These are phyloP conservation scores for Gentiana dahurica DNA, from an alignment of 257 asterid genomes.

Conservation along the genomic window DNA sequence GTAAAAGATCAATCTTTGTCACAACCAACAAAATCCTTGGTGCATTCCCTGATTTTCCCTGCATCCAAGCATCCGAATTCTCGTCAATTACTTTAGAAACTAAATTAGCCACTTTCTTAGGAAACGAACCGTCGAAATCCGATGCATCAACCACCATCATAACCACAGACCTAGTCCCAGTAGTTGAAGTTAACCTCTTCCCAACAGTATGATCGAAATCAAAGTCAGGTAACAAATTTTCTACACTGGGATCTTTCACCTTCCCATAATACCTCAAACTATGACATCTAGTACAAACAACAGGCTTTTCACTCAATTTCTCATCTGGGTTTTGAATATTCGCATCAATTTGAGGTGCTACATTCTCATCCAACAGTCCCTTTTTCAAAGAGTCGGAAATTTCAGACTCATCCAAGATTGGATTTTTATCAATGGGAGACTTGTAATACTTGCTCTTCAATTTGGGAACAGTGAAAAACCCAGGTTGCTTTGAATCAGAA, in stretches of 20 bases:
- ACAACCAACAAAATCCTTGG: slow-evolving; percentile 71
- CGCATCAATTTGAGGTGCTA: slow-evolving; percentile 19
- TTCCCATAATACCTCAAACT: slow-evolving; percentile 55
- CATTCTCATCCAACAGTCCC: slow-evolving; percentile 43
- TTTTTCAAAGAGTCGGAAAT: slow-evolving; percentile 46
- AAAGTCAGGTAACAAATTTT: slow-evolving; percentile 75
- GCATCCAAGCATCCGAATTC: slow-evolving; percentile 65
- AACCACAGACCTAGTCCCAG: slow-evolving; percentile 63
- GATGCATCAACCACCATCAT: slow-evolving; percentile 77
- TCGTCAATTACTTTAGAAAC: slow-evolving; percentile 54
- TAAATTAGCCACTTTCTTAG: slow-evolving; percentile 60
- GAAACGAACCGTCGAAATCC: slow-evolving; percentile 87
- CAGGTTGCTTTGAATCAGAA: slow-evolving; percentile 57
- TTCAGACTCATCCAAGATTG: slow-evolving; percentile 49
- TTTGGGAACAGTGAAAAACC: slow-evolving; percentile 39
- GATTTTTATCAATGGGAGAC: slow-evolving; percentile 37
- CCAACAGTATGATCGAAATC: slow-evolving; percentile 91
- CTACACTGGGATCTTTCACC: slow-evolving; percentile 56
- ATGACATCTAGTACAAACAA: slow-evolving; percentile 83
- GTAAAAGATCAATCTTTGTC: slow-evolving; percentile 80
- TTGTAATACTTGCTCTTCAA: slow-evolving; percentile 34
- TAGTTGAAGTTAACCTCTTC: slow-evolving; percentile 47
- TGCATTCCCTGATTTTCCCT: slow-evolving; percentile 75
- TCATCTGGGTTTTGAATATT: slow-evolving; percentile 12
- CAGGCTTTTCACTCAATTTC: slow-evolving; percentile 29